Conservation (phyloP, 768 basidiomycete species). For the Boletellus sp. region DNA sequence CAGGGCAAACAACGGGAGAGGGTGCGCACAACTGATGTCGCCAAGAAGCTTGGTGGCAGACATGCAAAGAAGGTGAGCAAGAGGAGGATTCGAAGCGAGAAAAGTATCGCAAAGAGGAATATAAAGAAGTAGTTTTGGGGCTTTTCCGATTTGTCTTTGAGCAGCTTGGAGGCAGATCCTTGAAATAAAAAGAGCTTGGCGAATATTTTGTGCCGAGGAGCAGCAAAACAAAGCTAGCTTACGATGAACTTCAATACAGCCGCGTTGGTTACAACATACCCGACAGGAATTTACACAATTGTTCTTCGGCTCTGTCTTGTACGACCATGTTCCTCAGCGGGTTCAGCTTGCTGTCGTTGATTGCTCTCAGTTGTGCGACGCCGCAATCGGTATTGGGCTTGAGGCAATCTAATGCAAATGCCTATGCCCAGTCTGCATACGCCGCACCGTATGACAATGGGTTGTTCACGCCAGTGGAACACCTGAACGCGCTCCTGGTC, state of each 20-base stretch:
- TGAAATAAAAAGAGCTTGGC: too few species aligned
- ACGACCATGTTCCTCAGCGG: constrained; percentile 9
- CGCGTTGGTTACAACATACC: too few species aligned
- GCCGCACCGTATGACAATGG: constrained; percentile 25
- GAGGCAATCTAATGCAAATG: background rate
- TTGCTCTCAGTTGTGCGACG: constrained; percentile 12
- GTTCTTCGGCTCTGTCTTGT: too few species aligned
- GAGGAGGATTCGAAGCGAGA: constrained; percentile 52
- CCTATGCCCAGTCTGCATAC: constrained; percentile 3
- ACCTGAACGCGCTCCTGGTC: constrained; percentile 26
- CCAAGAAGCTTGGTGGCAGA: constrained; percentile 19
- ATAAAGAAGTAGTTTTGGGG: constrained; percentile 45
- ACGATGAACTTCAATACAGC: too few species aligned
- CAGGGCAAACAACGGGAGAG: constrained; percentile 45
- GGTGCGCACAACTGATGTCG: constrained; percentile 38
- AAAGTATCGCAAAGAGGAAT: constrained; percentile 52
- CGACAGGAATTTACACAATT: too few species aligned
- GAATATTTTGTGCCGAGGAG: too few species aligned
- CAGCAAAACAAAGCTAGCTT: too few species aligned
- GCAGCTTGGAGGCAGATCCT: too few species aligned
- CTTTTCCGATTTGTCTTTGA: background rate
- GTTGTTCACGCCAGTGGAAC: constrained; percentile 33
- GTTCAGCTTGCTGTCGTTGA: constrained; percentile 18
- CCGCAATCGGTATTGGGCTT: constrained; percentile 18
- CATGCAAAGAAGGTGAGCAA: constrained; percentile 33